Percentiles rank a stretch among this genome's conserved stretches.
Evolutionary conservation across 2,329 filamentous ascomycete species (phyloP).

Genomic region (Fusarium albidum): DNA sequence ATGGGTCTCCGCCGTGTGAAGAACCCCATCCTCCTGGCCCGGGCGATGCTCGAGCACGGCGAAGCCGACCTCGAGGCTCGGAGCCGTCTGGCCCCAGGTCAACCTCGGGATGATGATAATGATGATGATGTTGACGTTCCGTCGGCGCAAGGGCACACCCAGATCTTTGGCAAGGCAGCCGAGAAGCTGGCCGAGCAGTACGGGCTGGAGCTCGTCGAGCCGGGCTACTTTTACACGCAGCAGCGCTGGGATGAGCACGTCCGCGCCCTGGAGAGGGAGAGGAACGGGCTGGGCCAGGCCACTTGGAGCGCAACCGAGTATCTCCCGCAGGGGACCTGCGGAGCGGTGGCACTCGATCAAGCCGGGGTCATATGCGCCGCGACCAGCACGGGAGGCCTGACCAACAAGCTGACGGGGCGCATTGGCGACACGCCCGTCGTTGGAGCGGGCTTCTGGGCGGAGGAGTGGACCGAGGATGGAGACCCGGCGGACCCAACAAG

Average conservation of each 20-base stretch:
- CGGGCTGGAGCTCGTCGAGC: slow-evolving; percentile 74
- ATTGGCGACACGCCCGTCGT: slow-evolving; percentile 87
- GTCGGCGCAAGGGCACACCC: slow-evolving; percentile 73
- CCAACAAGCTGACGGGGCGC: slow-evolving; percentile 86
- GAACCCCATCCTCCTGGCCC: slow-evolving; percentile 80
- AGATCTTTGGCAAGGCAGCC: slow-evolving; percentile 72
- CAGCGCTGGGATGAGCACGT: slow-evolving; percentile 81
- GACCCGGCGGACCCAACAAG: slow-evolving; percentile 39
- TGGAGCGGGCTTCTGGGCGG: slow-evolving; percentile 90
- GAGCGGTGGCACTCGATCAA: slow-evolving; percentile 82
- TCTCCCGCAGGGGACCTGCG: slow-evolving; percentile 84
- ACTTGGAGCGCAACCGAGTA: slow-evolving; percentile 71
- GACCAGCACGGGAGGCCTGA: slow-evolving; percentile 78
- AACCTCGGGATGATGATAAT: slow-evolving; percentile 40
- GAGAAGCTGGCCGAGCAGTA: slow-evolving; percentile 74
- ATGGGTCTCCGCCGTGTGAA: slow-evolving; percentile 77
- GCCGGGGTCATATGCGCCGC: slow-evolving; percentile 76
- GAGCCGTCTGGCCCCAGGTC: neutral
- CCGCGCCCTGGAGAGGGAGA: slow-evolving; percentile 63
- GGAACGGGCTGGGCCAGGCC: slow-evolving; percentile 47
- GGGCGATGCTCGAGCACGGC: slow-evolving; percentile 73
- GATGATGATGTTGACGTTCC: slow-evolving; percentile 56
- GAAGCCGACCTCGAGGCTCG: slow-evolving; percentile 63
- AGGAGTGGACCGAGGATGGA: slow-evolving; percentile 73
- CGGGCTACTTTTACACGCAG: slow-evolving; percentile 81